These are phyloP conservation scores for Cytospora paraplurivora DNA, from an alignment of 2,329 filamentous ascomycete species.

Conservation along the genomic window DNA sequence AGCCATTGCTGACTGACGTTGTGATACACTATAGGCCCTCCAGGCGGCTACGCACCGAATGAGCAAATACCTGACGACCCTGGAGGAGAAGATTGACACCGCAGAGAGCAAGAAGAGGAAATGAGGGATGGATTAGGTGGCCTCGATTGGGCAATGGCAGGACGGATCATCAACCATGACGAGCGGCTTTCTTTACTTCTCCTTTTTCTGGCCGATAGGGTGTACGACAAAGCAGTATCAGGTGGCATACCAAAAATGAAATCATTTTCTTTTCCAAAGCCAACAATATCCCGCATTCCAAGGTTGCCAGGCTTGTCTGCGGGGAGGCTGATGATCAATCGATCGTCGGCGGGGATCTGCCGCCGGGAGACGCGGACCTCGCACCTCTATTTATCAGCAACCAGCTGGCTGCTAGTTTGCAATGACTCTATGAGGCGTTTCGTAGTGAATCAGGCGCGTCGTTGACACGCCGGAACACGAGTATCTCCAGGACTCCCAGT, in stretches of 20 bases:
- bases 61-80: conserved; percentile 76
- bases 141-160: background rate
- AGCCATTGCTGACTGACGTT: conserved; percentile 16
- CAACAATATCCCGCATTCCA: background rate
- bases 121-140: conserved; percentile 39
- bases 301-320: background rate
- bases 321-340: background rate
- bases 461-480: background rate
- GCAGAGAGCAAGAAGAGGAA: conserved; percentile 65
- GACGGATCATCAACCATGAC: conserved; percentile 7
- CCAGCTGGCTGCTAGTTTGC: background rate
- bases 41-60: conserved; percentile 86
- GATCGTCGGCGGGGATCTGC: background rate
- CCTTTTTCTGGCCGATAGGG: background rate
- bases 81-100: conserved; percentile 78
- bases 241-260: background rate
- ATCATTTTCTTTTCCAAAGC: background rate
- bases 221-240: background rate
- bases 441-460: background rate
- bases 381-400: background rate
- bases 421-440: background rate
- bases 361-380: background rate
- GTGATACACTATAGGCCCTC: conserved; percentile 62
- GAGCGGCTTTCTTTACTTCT: background rate
- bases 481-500: background rate